Evolutionary conservation across 371 early-diverging fungal genomes (phyloP).

Genomic region (Mucor piriformis): DNA sequence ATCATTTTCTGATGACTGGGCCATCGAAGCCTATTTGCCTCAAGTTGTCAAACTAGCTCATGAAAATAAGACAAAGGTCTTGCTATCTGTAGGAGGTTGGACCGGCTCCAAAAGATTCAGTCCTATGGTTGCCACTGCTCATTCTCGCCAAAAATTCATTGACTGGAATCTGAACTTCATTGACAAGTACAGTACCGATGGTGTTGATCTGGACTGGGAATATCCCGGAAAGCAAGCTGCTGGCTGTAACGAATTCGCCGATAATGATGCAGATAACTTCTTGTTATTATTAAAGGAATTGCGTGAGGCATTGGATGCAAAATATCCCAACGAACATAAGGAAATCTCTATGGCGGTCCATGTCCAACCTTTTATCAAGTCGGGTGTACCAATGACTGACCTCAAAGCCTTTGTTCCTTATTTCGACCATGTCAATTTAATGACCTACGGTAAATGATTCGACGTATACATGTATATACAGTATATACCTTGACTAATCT

Average conservation of each 20-base stretch:
- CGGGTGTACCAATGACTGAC: slow-evolving; percentile 54
- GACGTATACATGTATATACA: neutral
- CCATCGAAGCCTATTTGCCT: slow-evolving; percentile 40
- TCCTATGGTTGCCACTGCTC: slow-evolving; percentile 49
- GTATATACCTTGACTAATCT: neutral
- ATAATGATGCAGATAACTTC: slow-evolving; percentile 57
- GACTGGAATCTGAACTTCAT: slow-evolving; percentile 59
- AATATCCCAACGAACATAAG: slow-evolving; percentile 60
- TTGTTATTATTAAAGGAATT: slow-evolving; percentile 60
- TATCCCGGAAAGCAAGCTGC: slow-evolving; percentile 76
- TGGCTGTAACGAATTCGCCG: slow-evolving; percentile 64
- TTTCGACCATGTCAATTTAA: slow-evolving; percentile 70
- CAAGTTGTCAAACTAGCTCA: slow-evolving; percentile 57
- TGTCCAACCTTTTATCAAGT: slow-evolving; percentile 61
- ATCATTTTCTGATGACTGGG: slow-evolving; percentile 56
- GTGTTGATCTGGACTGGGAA: slow-evolving; percentile 77
- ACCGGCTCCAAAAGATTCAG: slow-evolving; percentile 73
- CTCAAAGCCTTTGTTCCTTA: slow-evolving; percentile 61
- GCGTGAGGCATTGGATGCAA: slow-evolving; percentile 60
- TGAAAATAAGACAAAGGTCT: slow-evolving; percentile 60
- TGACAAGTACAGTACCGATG: slow-evolving; percentile 49
- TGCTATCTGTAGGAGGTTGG: slow-evolving; percentile 81
- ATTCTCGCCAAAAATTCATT: slow-evolving; percentile 55
- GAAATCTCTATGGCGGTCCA: slow-evolving; percentile 74
- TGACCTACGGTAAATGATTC: slow-evolving; percentile 54